Base-by-base conservation (phyloP, 2,329 filamentous ascomycete genomes). In the Fusarium longipes region DNA sequence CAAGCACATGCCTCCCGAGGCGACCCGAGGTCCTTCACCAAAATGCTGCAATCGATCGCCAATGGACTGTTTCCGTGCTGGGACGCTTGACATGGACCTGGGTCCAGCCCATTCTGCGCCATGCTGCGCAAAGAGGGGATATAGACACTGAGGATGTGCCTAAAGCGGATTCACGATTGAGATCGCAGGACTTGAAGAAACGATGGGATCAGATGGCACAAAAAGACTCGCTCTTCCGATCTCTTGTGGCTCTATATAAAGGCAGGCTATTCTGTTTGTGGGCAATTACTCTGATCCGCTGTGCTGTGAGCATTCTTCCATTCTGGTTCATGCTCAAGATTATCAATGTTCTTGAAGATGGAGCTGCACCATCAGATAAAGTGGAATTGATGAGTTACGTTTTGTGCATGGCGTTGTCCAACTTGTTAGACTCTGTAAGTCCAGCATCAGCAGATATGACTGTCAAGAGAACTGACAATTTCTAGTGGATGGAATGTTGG, bases 321-420 rank as follows among this genome's bases (percentile, higher is more conserved):
- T 91, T 93, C 71, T 86, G 89, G 74, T 85, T 89, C 29, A 86
- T 92, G 62, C 82, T 89, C 61, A 84, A 86, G 42, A 84, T 93
- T 10, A 82, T 94, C 17, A 82, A 81, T 29, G 81, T 86, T 2
- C 81, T 94, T 8, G 90, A 94, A 75, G 75, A 73, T 8, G 81
- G 84, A 6, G 74, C 74, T 1, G 83, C 82, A 2, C 76, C 82
- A n/a, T 73, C 78, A 15, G 79, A 85, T 15, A 79, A 82, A 1
- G 69, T 82, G 1, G 81, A 86, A 32, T 84, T 88, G 0, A 91
- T 89, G 86, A 75, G 86, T 12, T 90, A 90, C 82, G 89, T 92
- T 2, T 70, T 89, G n/a, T 86, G 82, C 40, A 82, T 94, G 25
- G 87, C 88, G 5, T 68, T 87, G 1, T 80, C 84, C 15, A 87